Percentiles rank a stretch among this genome's conserved stretches.
These are phyloP conservation scores for Pelargonium nanum DNA, from an alignment of 345 rosid genomes.

Conservation along the genomic window DNA sequence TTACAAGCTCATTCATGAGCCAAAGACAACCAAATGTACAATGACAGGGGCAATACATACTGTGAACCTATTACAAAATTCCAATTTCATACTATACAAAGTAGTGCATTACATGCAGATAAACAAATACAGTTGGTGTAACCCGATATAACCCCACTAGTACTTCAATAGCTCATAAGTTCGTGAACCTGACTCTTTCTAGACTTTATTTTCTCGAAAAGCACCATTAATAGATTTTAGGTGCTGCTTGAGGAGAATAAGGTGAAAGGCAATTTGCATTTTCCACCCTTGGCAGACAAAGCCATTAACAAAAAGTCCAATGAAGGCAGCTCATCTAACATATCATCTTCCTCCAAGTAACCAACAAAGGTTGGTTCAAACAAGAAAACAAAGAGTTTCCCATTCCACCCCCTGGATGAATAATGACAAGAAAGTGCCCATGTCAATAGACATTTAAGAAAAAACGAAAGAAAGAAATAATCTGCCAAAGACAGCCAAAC, in stretches of 20 bases:
- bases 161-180: conserved; percentile 11
- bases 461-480: conserved; percentile 1
- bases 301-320: conserved; percentile 20
- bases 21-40: conserved; percentile 12
- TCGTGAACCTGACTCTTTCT: conserved; percentile 13
- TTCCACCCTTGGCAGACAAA: no score
- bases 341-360: conserved; percentile 34
- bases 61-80: conserved; percentile 21
- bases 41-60: conserved; percentile 17
- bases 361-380: no score
- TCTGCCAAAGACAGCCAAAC: conserved; percentile 17
- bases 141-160: neutral
- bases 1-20: conserved; percentile 18
- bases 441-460: conserved; percentile 34
- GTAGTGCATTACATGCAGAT: conserved; percentile 15
- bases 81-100: conserved; percentile 15
- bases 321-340: conserved; percentile 32
- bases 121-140: conserved; percentile 5
- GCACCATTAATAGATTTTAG: no score
- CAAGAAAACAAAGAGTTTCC: conserved; percentile 31
- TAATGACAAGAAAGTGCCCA: conserved; percentile 27
- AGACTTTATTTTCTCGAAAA: conserved; percentile 16
- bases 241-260: no score
- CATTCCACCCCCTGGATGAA: conserved; percentile 42
- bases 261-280: no score